Evolutionary conservation across 352 stramenopile species (phyloP), one percentile per base, ranked within the genome.

Genomic region (Pythium sukuiense): DNA sequence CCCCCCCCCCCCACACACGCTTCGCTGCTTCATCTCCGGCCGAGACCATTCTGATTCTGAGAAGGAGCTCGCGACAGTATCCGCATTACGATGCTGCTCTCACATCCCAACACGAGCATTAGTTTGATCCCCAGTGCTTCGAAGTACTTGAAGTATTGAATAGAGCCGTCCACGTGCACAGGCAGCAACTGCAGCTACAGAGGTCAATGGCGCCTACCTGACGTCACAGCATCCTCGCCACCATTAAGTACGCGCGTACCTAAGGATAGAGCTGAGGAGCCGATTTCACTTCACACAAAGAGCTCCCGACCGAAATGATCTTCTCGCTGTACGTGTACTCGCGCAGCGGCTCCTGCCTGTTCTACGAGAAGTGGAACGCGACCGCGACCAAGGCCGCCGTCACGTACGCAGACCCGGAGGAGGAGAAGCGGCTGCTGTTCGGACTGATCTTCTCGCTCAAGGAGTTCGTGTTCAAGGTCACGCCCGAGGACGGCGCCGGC

Each of bases 281-380:
- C 37, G 9, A 45, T 16, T 18, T 14, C 37, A 0, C 20, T 7
- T 13, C 8, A 2, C 18, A 14, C 3, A 12, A n/a, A 29, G 2
- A 29, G 18, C 20, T 30, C 14, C 26, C 6, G 11, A 37, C 27
- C 30, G 13, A 3, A 2, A 95, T 93, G 88, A 96, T 98, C 74
- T 98, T 85, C 89, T 96, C 91, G 63, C 85, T 98, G 41, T 95
- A 94, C 74, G 96, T 97, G 76, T 98, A 96, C 82, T 93, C 93
- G 69, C 87, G 92, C 43, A 83, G 72, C 37, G 90, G 92, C 35
- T 77, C 85, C 64, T 97, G 92, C 73, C 74, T 98, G 60, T 97
- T 93, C 76, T 88, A 97, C 62, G 81, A 96, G 71, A 95, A 97
- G 65, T 98, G 92, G 92, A 85, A 90, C 55, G 63, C 73, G 26